Conservation (phyloP, 1,139 yeast species). For the Hyphopichia khmerensis region DNA sequence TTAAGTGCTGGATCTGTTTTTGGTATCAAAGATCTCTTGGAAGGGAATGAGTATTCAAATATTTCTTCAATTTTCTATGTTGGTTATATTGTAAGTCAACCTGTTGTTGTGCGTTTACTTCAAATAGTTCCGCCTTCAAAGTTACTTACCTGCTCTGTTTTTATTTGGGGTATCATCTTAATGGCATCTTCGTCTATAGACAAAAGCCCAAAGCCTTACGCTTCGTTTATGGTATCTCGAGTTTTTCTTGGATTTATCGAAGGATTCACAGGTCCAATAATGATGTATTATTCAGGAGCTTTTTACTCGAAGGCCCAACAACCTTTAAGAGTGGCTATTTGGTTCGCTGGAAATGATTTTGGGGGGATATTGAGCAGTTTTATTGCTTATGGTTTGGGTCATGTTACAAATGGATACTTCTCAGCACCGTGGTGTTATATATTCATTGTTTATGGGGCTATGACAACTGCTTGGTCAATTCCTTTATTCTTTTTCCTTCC, state of each 20-base stretch:
- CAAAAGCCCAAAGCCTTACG: background rate
- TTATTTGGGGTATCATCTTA: background rate
- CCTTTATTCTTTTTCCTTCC: slow-evolving; percentile 25
- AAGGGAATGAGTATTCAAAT: slow-evolving; percentile 18
- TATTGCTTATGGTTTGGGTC: slow-evolving; percentile 48
- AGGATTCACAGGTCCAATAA: background rate
- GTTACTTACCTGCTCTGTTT: background rate
- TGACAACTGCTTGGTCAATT: slow-evolving; percentile 11
- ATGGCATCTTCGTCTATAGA: background rate
- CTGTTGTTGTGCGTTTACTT: background rate
- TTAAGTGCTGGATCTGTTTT: slow-evolving; percentile 41
- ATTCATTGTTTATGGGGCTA: slow-evolving; percentile 9
- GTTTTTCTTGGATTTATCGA: background rate
- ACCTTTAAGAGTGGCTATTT: slow-evolving; percentile 44
- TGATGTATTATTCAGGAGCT: slow-evolving; percentile 17
- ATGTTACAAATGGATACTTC: slow-evolving; percentile 2
- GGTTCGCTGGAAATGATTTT: slow-evolving; percentile 52
- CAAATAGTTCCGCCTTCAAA: background rate
- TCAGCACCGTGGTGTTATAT: slow-evolving; percentile 7
- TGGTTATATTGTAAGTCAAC: slow-evolving; percentile 9
- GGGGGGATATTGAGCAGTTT: slow-evolving; percentile 55
- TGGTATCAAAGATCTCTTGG: slow-evolving; percentile 25
- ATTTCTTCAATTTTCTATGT: slow-evolving; percentile 17
- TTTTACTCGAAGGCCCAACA: slow-evolving; percentile 35
- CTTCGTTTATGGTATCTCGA: background rate